phyloP scores from a whole-genome alignment of 352 stramenopile species.

The Globisporangium acanthophoron region DNA sequence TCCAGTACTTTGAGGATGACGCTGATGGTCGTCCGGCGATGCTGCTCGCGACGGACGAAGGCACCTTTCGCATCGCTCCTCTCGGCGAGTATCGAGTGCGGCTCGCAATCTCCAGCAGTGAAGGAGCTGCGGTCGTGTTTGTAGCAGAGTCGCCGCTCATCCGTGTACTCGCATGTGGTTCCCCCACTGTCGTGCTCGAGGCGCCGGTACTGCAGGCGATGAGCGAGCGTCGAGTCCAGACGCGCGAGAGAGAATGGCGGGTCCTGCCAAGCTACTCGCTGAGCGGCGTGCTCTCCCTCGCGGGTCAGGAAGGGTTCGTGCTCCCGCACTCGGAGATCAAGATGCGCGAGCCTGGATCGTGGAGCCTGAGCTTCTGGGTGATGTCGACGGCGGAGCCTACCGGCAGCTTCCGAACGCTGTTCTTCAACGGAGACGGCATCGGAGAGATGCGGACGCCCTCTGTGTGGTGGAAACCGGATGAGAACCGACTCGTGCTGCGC shows the following conservation, averaged over 20 bases:
- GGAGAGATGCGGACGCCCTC: constrained; percentile 70
- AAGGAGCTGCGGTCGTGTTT: background rate
- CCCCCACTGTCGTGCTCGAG: constrained; percentile 1
- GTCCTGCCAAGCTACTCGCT: constrained; percentile 28
- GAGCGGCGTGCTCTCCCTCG: constrained; percentile 44
- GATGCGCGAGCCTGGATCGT: constrained; percentile 35
- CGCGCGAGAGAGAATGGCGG: background rate
- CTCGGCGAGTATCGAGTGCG: constrained; percentile 25
- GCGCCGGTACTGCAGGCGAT: background rate
- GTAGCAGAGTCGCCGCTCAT: constrained; percentile 13
- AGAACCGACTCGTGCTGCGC: constrained; percentile 54
- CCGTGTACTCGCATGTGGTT: constrained; percentile 6
- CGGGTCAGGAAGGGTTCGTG: constrained; percentile 34
- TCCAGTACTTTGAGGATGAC: background rate
- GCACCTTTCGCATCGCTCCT: constrained; percentile 32
- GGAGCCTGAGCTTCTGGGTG: constrained; percentile 67
- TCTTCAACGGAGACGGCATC: constrained; percentile 77
- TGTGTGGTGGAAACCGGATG: constrained; percentile 71
- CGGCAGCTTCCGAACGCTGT: constrained; percentile 54
- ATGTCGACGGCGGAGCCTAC: constrained; percentile 53
- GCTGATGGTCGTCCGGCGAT: background rate
- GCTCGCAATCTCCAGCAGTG: constrained; percentile 5
- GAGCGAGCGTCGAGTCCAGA: background rate
- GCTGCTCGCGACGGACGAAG: constrained; percentile 5
- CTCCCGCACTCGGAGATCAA: constrained; percentile 35